A percentile compares a stretch with the other conserved stretches of the same genome.
These are phyloP conservation scores for Dryadomyces quercus-mongolicae DNA, from an alignment of 2,329 filamentous ascomycete genomes.

Conservation along the genomic window DNA sequence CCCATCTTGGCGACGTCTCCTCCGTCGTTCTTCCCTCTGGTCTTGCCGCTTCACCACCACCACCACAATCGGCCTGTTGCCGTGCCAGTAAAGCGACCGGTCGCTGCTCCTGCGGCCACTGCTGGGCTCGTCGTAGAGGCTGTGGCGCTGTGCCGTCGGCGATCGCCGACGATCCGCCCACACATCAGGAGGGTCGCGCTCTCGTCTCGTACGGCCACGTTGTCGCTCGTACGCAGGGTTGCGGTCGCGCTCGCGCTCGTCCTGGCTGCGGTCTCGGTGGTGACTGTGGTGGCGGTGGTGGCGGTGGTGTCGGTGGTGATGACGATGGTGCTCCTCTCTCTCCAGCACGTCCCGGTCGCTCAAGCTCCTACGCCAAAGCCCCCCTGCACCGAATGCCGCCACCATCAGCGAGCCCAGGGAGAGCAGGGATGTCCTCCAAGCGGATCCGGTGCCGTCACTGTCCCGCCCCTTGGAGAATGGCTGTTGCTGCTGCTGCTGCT, in stretches of 20 bases:
- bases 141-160: neutral
- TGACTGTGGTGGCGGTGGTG: slow-evolving; percentile 4
- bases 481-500: too few relatives aligned
- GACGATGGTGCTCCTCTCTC: slow-evolving; percentile 14
- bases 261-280: neutral
- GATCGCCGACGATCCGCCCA: too few relatives aligned
- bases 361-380: too few relatives aligned
- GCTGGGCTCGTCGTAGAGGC: neutral
- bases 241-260: neutral
- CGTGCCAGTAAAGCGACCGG: neutral
- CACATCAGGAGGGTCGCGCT: neutral
- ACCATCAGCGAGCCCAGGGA: slow-evolving; percentile 25
- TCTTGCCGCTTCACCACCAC: neutral
- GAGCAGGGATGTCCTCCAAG: slow-evolving; percentile 22
- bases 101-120: neutral
- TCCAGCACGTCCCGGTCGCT: too few relatives aligned
- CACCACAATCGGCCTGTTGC: neutral
- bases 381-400: too few relatives aligned
- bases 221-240: neutral
- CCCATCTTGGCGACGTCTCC: neutral
- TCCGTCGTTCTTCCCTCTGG: neutral
- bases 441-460: neutral
- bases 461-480: too few relatives aligned
- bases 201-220: neutral
- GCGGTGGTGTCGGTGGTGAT: slow-evolving; percentile 19